Conservation (phyloP, 352 stramenopile genomes). For the Pythium coloratum region DNA sequence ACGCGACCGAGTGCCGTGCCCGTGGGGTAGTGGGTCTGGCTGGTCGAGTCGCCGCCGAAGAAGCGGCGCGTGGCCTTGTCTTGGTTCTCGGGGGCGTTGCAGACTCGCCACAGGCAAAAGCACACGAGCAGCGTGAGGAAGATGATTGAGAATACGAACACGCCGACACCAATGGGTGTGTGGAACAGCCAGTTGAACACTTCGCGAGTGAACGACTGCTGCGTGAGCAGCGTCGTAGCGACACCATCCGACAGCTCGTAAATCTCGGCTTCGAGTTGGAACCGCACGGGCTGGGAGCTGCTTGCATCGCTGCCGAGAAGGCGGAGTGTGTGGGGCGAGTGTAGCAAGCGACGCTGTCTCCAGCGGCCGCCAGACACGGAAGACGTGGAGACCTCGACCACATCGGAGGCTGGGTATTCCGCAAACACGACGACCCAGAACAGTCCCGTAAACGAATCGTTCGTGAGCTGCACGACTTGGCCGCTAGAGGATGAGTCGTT, state of each 20-base stretch:
- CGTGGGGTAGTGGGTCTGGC: neutral
- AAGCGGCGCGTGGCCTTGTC: slow-evolving; percentile 31
- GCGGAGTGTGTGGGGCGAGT: slow-evolving; percentile 10
- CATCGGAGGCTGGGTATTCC: slow-evolving; percentile 39
- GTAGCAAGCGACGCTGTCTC: slow-evolving; percentile 12
- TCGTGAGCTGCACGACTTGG: slow-evolving; percentile 51
- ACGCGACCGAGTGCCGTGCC: slow-evolving; percentile 3
- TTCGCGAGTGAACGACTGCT: slow-evolving; percentile 46
- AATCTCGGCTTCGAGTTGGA: slow-evolving; percentile 44
- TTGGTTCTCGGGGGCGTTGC: slow-evolving; percentile 62
- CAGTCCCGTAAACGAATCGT: slow-evolving; percentile 53
- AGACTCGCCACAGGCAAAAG: slow-evolving; percentile 62
- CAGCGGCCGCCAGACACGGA: neutral
- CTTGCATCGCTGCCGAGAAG: slow-evolving; percentile 4
- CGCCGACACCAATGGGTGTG: slow-evolving; percentile 41
- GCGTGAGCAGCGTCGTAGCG: slow-evolving; percentile 36
- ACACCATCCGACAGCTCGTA: slow-evolving; percentile 32
- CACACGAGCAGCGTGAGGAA: slow-evolving; percentile 41
- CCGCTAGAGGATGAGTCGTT: slow-evolving; percentile 20
- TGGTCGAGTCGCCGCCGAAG: slow-evolving; percentile 10
- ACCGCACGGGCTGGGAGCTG: slow-evolving; percentile 26
- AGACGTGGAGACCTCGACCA: slow-evolving; percentile 1
- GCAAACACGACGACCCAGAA: slow-evolving; percentile 81
- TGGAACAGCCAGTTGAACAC: slow-evolving; percentile 55
- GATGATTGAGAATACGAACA: slow-evolving; percentile 47